Base-by-base conservation (phyloP, 2,329 filamentous ascomycete genomes). In the Fusarium coicis region DNA sequence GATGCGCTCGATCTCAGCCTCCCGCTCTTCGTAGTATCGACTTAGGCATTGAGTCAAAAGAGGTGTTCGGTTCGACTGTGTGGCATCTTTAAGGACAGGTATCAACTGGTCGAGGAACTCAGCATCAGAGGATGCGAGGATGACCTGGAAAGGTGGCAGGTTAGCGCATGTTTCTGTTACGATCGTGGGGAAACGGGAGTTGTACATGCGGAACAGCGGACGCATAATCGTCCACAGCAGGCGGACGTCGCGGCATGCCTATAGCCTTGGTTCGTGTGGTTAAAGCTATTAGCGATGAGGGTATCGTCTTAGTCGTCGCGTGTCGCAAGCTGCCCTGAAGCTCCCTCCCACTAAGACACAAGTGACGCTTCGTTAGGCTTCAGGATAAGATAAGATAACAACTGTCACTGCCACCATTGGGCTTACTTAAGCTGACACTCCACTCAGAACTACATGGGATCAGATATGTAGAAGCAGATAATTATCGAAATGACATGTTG, bases 21-120 rank as follows among this genome's bases (percentile, higher is more conserved):
- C 96, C 68, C 95, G 92, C 52, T 96, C 93, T 75, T 92, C 91
- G 39, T 95, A 93, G 81, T 97, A 97, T 75, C 92, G 91, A 18
- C 71, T 79, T 30, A 84, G 87, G 68, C 93, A 93, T 76, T 95
- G 92, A 54, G 95, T 90, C 44, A 99, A 88, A 66, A 91, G 90
- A 43, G 87, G 87, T 11, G 92, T 92, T 78, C 93, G 88, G 79
- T 93, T 92, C 62, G 93, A 91, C 77, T 90, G 87, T 70, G 93
- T 91, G 75, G 94, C 95, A 88, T 98, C 96, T 85, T 95, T 96
- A 72, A 99, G 91, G 4, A 97, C 93, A 15, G 95, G 96, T 53
- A 98, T 97, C 56, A 99, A 86, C 80, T 98, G 96, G 81, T 98
- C 96, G 72, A 99, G 91, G 79, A 98, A 98, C 78, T 99, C 96